Evolutionary conservation across 345 rosid genomes (phyloP), one percentile per base, ranked within the genome.

Genomic region (Anastatica hierochuntica): DNA sequence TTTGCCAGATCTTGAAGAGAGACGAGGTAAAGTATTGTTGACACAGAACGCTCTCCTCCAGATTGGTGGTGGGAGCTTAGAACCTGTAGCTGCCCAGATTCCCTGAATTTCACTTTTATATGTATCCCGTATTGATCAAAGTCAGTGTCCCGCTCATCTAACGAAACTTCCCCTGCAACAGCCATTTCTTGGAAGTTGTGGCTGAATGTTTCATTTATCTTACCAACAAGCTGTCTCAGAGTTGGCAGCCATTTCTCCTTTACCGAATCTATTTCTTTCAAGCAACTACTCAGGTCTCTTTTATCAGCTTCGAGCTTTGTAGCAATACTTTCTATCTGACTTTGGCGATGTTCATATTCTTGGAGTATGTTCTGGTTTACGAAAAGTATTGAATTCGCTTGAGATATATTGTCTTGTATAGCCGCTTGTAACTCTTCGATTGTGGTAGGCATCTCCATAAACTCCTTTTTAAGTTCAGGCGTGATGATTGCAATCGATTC

Each of bases 21-120:
- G 53, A 88, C 95, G 44, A 90, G 94, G 74, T 87, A 87, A 61
- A 90, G 96, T 51, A 90, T 84, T 3, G 98, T 87, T 43, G 98
- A 90, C 21, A 90, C 95, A 0, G 98, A 87, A 4, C 96, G 83
- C 63, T 90, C 96, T 89, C 96, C 96, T 77, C 96, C 98, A 52
- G 96, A 90, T 40, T 90, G 96, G 73, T 90, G 98, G 54, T 87
- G 92, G 31, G 96, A 89, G 58, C 98, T 87, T 27, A 90, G 83
- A 70, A 82, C 95, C 73, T 84, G 85, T 63, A 90, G 96, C 47
- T 80, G 76, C 51, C 85, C 95, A 10, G 89, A 38, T 74, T 82
- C 87, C 76, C 98, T 84, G 84, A 90, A 90, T 69, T 90, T 90
- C 58, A 90, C 96, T 75, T 81, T 84, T 67, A 84, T 78, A 55